Conservation (phyloP, 768 basidiomycete genomes). For the Nidularia pulvinata region DNA sequence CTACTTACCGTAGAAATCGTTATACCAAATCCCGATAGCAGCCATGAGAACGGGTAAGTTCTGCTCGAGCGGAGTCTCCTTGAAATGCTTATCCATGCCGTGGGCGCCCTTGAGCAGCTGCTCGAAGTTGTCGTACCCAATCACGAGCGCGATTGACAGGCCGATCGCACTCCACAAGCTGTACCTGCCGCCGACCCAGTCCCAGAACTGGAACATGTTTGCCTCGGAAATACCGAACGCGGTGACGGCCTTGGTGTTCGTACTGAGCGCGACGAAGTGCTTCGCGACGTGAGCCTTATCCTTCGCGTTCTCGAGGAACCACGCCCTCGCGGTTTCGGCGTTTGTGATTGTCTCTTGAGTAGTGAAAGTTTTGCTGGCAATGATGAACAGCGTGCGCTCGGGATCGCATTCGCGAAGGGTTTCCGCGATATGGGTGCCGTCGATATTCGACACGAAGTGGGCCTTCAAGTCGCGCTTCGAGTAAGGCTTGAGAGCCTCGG, state of each 20-base stretch:
- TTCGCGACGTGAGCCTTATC: slow-evolving; percentile 95
- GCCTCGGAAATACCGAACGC: slow-evolving; percentile 87
- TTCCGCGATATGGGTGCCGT: slow-evolving; percentile 97
- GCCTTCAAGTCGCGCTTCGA: slow-evolving; percentile 84
- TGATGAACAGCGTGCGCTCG: slow-evolving; percentile 95
- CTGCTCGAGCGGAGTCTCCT: slow-evolving; percentile 79
- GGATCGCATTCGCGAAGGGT: slow-evolving; percentile 79
- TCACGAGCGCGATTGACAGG: slow-evolving; percentile 88
- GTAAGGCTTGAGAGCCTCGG: slow-evolving; percentile 95
- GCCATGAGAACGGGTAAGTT: slow-evolving; percentile 94
- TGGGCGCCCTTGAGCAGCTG: slow-evolving; percentile 90
- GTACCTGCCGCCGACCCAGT: slow-evolving; percentile 99
- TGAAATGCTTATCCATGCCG: slow-evolving; percentile 98
- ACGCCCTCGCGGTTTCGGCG: slow-evolving; percentile 89
- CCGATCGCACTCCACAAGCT: slow-evolving; percentile 99
- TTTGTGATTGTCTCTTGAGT: slow-evolving; percentile 99
- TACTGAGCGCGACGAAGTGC: slow-evolving; percentile 98
- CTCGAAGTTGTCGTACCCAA: slow-evolving; percentile 95
- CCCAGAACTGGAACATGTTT: slow-evolving; percentile 99
- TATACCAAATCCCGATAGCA: slow-evolving; percentile 96
- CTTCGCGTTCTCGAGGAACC: slow-evolving; percentile 87
- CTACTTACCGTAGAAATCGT: slow-evolving; percentile 85
- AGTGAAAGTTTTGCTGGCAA: slow-evolving; percentile 99
- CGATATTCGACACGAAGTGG: slow-evolving; percentile 97
- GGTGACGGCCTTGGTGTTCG: slow-evolving; percentile 93